These are phyloP conservation scores for Darksidea phi DNA, from an alignment of 495 filamentous ascomycete genomes.

Conservation along the genomic window DNA sequence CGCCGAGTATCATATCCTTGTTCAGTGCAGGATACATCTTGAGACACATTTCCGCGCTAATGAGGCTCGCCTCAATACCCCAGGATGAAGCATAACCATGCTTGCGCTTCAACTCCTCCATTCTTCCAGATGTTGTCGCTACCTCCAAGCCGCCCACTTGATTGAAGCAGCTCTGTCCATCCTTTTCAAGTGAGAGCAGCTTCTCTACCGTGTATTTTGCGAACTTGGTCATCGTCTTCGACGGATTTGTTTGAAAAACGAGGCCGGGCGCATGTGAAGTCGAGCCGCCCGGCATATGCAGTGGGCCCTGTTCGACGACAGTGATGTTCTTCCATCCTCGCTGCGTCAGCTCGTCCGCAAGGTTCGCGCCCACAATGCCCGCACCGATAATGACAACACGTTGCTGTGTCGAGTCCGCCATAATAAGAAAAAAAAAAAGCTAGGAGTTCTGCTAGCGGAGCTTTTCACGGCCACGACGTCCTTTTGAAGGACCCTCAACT, in stretches of 20 bases:
- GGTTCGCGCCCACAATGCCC: conserved; percentile 54
- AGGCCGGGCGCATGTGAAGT: conserved; percentile 55
- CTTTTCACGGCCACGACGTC: too few relatives aligned
- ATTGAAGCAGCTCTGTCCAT: conserved; percentile 48
- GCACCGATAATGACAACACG: conserved; percentile 55
- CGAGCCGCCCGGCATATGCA: conserved; percentile 54
- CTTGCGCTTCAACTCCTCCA: conserved; percentile 54
- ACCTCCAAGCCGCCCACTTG: conserved; percentile 53
- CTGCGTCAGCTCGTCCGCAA: conserved; percentile 54
- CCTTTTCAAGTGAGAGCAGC: conserved; percentile 45
- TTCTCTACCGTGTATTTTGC: conserved; percentile 54
- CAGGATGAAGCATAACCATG: conserved; percentile 52
- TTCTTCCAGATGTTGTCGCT: conserved; percentile 50
- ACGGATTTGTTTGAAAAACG: conserved; percentile 53
- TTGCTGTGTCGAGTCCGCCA: neutral
- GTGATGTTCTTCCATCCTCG: conserved; percentile 54
- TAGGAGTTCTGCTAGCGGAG: too few relatives aligned
- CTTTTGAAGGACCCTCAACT: too few relatives aligned
- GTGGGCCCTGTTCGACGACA: conserved; percentile 55
- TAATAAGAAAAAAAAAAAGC: neutral
- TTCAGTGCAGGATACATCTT: conserved; percentile 49
- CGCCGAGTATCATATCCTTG: conserved; percentile 47
- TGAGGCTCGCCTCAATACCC: conserved; percentile 49
- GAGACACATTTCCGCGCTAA: conserved; percentile 48
- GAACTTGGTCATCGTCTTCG: conserved; percentile 53